Base-by-base conservation (phyloP, 768 basidiomycete species). In the Fibroporia radiculosa region DNA sequence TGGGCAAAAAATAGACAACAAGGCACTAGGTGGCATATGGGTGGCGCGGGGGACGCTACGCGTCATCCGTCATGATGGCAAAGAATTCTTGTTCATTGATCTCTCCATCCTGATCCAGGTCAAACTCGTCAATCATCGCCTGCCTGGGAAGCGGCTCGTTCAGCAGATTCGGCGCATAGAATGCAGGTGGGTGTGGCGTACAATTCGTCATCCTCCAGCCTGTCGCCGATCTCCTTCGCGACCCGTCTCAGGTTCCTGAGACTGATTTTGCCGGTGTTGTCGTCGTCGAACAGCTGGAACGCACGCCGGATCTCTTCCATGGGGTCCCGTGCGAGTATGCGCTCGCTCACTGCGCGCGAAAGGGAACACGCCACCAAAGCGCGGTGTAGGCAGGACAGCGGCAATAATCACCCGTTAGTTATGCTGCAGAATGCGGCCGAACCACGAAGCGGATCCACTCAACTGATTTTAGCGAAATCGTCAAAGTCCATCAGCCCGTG, bases 81-180 rank as follows among this genome's bases (percentile, higher is more conserved):
- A 93, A 81, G 69, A 99, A 98, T 64, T 99, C 96, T 59, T 89
- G 82, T 61, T 93, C 86, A 59, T 82, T 93, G 63, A 98, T 98
- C 69, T 95, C 95, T 23, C 93, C 93, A 54, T 99, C 96, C 62
- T 92, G 84, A 68, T 99, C 96, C 20, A 99, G 79, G 65, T 99
- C 96, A 60, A 99, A 99, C 66, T 99, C 96, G 57, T 99, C 96
- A 59, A 99, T 99, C 96, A 99, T 99, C 19, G 96, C 96, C 80
- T 97, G 93, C 54, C 95, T 97, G 55, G 6, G 13, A 42, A 39
- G 29, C 16, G 27, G 20, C 32, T 24, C 18, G 14, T 24, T 42
- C 25, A 20, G 42, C 20, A 20, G 27, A 13, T 16, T 27, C 4
- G 12, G 49, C 38, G 29, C 3, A 18, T 34, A 48, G 42, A 28